These are phyloP conservation scores for Yamadazyma kanchanaburiensis DNA, from an alignment of 1,139 yeast genomes.

Conservation along the genomic window DNA sequence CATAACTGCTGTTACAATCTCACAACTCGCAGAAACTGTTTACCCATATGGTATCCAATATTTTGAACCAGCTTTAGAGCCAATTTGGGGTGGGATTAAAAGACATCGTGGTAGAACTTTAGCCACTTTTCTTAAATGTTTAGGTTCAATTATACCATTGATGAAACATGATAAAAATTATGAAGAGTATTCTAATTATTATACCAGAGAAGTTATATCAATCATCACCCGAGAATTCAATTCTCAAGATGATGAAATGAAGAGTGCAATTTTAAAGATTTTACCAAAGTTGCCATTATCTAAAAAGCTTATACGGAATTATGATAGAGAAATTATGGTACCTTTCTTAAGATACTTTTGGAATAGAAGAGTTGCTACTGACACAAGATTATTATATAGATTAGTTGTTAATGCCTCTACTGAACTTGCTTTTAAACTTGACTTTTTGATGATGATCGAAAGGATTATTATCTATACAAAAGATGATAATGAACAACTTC, in stretches of 20 bases:
- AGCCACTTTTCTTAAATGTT: constrained; percentile 72
- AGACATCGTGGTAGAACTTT: constrained; percentile 75
- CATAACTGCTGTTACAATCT: constrained; percentile 66
- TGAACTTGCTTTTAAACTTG: constrained; percentile 64
- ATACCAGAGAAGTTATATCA: constrained; percentile 68
- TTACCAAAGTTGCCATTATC: constrained; percentile 32
- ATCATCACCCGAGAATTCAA: constrained; percentile 69
- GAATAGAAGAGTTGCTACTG: constrained; percentile 69
- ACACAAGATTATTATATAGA: constrained; percentile 41
- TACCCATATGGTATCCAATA: constrained; percentile 90
- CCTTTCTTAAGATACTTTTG: constrained; percentile 75
- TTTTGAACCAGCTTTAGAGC: constrained; percentile 67
- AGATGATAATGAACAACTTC: constrained; percentile 78
- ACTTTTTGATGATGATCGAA: constrained; percentile 60
- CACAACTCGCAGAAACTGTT: constrained; percentile 81
- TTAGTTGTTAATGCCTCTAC: constrained; percentile 75
- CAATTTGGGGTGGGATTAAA: constrained; percentile 77
- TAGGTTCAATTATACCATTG: constrained; percentile 79
- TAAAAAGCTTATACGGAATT: constrained; percentile 24
- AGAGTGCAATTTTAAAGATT: constrained; percentile 58
- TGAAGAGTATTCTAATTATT: constrained; percentile 75
- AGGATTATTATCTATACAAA: constrained; percentile 58
- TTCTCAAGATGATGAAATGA: constrained; percentile 90
- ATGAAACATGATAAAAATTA: constrained; percentile 57
- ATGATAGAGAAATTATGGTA: constrained; percentile 45